A percentile compares a stretch with the other conserved stretches of the same genome.
These are phyloP conservation scores for Aureobasidium zeae DNA, from an alignment of 2,329 filamentous ascomycete genomes.

Conservation along the genomic window DNA sequence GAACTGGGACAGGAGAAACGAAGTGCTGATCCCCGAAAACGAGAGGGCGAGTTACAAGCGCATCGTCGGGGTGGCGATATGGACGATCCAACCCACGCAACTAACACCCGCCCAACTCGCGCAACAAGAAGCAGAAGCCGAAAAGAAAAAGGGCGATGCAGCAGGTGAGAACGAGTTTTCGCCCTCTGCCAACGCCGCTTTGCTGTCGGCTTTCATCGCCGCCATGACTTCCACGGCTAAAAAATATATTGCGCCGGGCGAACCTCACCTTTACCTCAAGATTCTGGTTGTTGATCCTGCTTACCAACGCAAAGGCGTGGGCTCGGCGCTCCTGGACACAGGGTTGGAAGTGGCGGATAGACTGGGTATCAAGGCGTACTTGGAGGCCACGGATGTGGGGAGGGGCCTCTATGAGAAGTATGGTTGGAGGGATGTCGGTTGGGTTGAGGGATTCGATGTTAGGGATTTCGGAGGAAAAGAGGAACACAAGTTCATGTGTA, in stretches of 20 bases:
- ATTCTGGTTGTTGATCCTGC: slow-evolving; percentile 31
- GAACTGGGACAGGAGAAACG: slow-evolving; percentile 3
- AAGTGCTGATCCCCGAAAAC: background rate
- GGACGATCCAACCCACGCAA: slow-evolving; percentile 26
- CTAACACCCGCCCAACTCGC: no score
- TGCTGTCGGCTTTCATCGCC: slow-evolving; percentile 21
- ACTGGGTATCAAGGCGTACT: slow-evolving; percentile 30
- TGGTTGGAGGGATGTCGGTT: slow-evolving; percentile 27
- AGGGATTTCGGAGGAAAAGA: slow-evolving; percentile 17
- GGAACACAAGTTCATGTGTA: slow-evolving; percentile 12
- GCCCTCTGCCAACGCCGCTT: slow-evolving; percentile 18
- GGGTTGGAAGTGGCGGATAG: slow-evolving; percentile 34
- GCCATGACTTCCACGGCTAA: slow-evolving; percentile 18
- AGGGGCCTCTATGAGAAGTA: slow-evolving; percentile 32
- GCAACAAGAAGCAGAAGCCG: slow-evolving; percentile 21
- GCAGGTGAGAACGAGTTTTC: slow-evolving; percentile 17
- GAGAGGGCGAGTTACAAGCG: background rate
- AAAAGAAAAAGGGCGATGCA: slow-evolving; percentile 19
- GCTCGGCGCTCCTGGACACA: slow-evolving; percentile 30
- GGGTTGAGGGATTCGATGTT: slow-evolving; percentile 23
- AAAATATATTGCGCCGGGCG: slow-evolving; percentile 22
- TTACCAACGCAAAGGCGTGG: slow-evolving; percentile 34
- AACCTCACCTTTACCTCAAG: slow-evolving; percentile 24
- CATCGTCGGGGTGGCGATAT: slow-evolving; percentile 17
- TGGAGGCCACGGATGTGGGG: slow-evolving; percentile 33